Evolutionary conservation across 805 yeast genomes (phyloP).

Genomic region (Wickerhamiella vanderwaltii): DNA sequence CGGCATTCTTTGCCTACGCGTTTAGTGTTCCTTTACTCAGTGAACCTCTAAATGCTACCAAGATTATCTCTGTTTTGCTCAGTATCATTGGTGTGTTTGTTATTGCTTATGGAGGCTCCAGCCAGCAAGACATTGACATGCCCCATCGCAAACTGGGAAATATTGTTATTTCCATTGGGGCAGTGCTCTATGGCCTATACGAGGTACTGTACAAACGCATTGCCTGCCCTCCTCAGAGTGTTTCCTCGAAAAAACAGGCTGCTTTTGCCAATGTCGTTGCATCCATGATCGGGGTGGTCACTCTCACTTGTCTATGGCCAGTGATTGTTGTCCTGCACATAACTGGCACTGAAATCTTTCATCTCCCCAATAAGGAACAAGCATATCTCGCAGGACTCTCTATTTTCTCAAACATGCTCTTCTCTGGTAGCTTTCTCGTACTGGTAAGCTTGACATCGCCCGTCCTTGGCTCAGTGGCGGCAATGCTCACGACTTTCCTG

Average conservation of each 20-base stretch:
- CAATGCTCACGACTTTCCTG: conserved; percentile 61
- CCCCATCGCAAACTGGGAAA: conserved; percentile 62
- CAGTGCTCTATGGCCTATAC: conserved; percentile 66
- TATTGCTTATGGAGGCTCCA: conserved; percentile 46
- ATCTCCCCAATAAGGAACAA: conserved; percentile 34
- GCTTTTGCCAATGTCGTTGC: conserved; percentile 71
- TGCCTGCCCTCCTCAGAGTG: conserved; percentile 63
- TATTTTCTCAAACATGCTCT: conserved; percentile 48
- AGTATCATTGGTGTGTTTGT: conserved; percentile 66
- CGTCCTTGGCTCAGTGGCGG: conserved; percentile 55
- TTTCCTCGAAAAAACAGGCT: conserved; percentile 55
- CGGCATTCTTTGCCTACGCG: conserved; percentile 77
- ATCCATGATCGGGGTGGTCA: conserved; percentile 50
- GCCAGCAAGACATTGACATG: conserved; percentile 27
- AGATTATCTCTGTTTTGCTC: conserved; percentile 52
- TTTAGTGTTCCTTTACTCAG: conserved; percentile 65
- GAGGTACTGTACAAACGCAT: conserved; percentile 71
- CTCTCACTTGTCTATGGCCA: conserved; percentile 39
- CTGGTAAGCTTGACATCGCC: conserved; percentile 79
- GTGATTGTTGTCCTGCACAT: conserved; percentile 40
- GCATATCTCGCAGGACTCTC: conserved; percentile 42
- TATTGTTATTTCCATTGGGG: conserved; percentile 56
- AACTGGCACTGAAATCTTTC: conserved; percentile 45
- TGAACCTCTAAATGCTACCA: conserved; percentile 52
- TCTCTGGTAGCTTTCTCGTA: conserved; percentile 60